These are phyloP conservation scores for Trypanosoma caninum DNA, from an alignment of 208 protist genomes.

Conservation along the genomic window DNA sequence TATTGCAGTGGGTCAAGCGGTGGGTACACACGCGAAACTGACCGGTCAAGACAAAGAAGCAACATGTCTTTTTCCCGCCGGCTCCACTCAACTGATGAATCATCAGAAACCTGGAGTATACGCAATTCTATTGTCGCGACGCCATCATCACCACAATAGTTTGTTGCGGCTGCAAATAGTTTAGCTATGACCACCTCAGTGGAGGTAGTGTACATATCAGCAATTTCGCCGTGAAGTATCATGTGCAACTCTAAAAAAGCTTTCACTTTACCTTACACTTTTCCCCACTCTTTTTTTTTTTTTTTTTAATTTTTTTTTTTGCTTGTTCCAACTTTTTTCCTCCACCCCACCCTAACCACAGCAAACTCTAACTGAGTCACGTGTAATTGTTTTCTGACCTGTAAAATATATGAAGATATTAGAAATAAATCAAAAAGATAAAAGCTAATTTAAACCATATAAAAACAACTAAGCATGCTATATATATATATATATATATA, in stretches of 20 bases:
- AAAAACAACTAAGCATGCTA: conserved; percentile 16
- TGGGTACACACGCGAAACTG: conserved; percentile 61
- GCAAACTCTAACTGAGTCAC: background rate
- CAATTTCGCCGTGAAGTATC: conserved; percentile 15
- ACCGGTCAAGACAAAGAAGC: conserved; percentile 68
- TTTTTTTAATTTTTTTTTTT: no score
- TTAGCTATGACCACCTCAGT: conserved; percentile 14
- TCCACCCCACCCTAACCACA: no score
- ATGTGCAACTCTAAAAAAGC: no score
- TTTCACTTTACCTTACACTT: no score
- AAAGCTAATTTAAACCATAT: conserved; percentile 11
- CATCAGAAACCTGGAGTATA: background rate
- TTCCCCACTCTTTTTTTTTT: no score
- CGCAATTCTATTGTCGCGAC: conserved; percentile 2
- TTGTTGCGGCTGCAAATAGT: conserved; percentile 20
- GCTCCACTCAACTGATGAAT: background rate
- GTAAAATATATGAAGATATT: no score
- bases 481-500: no score
- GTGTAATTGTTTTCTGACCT: no score
- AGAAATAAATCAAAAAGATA: background rate
- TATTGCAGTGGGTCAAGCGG: conserved; percentile 68
- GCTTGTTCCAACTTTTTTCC: no score
- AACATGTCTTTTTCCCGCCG: conserved; percentile 38
- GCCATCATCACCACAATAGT: background rate
- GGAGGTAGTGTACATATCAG: conserved; percentile 1